Percentiles rank a stretch among this genome's conserved stretches.
Evolutionary conservation across 2,329 filamentous ascomycete genomes (phyloP).

Genomic region (Thielaviopsis populi): DNA sequence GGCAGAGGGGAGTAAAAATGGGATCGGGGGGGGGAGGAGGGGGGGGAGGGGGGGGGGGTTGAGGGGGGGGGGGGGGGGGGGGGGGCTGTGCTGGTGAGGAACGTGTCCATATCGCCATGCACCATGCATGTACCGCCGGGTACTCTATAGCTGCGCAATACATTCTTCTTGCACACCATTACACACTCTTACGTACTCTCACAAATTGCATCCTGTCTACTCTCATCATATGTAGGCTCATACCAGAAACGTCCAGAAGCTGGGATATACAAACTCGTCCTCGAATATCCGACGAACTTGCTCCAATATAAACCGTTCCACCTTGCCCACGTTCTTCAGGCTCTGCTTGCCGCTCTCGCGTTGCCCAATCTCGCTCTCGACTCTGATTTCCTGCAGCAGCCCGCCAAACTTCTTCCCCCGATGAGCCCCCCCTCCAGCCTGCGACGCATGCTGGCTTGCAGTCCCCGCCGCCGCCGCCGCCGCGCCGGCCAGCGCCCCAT

Average conservation of each 20-base stretch:
- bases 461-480: conserved; percentile 7
- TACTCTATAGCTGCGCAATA: neutral
- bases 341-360: conserved; percentile 85
- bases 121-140: neutral
- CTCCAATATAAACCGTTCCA: conserved; percentile 92
- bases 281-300: conserved; percentile 96
- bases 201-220: neutral
- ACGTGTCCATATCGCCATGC: no score
- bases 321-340: conserved; percentile 95
- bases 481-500: conserved; percentile 20
- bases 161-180: no score
- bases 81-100: neutral
- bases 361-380: conserved; percentile 95
- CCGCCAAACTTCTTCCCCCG: conserved; percentile 42
- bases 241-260: conserved; percentile 94
- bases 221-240: conserved; percentile 24
- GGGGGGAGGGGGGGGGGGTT: neutral
- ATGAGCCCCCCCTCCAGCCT: conserved; percentile 10
- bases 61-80: no score
- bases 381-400: conserved; percentile 77
- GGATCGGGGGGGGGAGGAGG: no score
- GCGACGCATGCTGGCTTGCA: neutral
- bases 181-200: conserved; percentile 5
- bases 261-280: conserved; percentile 96
- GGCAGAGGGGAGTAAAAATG: no score